Conservation (phyloP, 164 flowering plant species). For the Aristolochia fimbriata region DNA sequence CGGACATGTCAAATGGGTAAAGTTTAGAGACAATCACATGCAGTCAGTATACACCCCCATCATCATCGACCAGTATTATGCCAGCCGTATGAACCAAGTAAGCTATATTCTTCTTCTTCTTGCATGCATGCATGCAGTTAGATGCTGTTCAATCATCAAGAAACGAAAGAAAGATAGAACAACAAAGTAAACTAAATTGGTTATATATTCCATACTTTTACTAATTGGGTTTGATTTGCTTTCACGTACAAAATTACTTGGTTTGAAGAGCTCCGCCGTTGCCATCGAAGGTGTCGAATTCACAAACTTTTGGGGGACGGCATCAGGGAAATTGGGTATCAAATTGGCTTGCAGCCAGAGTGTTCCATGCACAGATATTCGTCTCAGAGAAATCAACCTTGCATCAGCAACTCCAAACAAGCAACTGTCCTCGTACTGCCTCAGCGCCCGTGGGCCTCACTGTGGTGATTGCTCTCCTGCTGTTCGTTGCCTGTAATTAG, state of each 20-base stretch:
- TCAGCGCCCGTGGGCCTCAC: neutral
- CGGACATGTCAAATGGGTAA: neutral
- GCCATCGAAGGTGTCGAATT: neutral
- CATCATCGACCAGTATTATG: slow-evolving; percentile 1
- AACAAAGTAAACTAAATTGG: too few species aligned
- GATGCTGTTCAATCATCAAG: too few species aligned
- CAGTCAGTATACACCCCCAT: neutral
- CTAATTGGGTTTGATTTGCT: too few species aligned
- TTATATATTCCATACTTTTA: too few species aligned
- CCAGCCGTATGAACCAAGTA: neutral
- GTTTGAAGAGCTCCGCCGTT: neutral
- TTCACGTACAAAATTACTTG: neutral
- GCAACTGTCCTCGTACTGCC: neutral
- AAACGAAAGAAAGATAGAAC: too few species aligned
- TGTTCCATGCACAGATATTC: slow-evolving; percentile 2
- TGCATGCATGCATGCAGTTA: neutral
- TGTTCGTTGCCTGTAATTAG: neutral
- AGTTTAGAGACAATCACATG: neutral
- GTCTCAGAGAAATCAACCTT: neutral
- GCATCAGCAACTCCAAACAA: neutral
- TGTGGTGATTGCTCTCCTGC: neutral
- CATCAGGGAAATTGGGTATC: slow-evolving; percentile 1
- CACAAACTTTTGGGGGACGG: neutral
- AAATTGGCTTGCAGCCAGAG: slow-evolving; percentile 5
- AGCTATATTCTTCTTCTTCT: neutral